Evolutionary conservation across 495 filamentous ascomycete genomes (phyloP), one percentile per base, ranked within the genome.

Genomic region (Aspergillus incahuasiensis): DNA sequence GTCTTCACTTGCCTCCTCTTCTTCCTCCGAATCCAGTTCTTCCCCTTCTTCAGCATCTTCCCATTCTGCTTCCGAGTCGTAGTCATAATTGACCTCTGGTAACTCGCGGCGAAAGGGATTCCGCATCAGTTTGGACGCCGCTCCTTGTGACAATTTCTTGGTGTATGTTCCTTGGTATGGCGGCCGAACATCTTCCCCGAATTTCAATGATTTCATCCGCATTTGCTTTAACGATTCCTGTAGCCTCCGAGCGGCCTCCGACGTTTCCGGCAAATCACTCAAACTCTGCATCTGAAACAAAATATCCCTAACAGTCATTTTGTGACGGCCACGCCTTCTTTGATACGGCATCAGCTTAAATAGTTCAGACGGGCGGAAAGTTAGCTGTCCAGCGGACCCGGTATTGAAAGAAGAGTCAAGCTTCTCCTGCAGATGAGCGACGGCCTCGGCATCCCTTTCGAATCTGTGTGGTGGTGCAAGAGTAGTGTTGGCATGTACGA

Each of bases 1-100:
- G 9, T 79, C 79, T 8, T 80, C 77, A 45, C 74, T 77, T 6
- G 50, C 69, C n/a, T 75, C 74, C 6, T 96, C 92, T 41, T 95
- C 91, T 19, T 88, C 88, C 51, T 92, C 87, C 0, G 84, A 87
- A 53, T 83, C 82, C 5, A 89, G 68, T 41, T 91, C 86, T 61
- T 91, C 89, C 47, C 86, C 90, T 63, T 94, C 90, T 48, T 88
- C 88, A 2, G 84, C 82, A 61, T 87, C 85, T 58, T 90, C 87
- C 90, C 94, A 98, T 70, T 97, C 95, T 0, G 87, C 92, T 67
- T 99, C 94, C 0, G 92, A 97, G 63, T 97, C 94, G 62, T 97
- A 96, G 57, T 94, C 91, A 67, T 99, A 97, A 63, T 95, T 77
- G n/a, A 84, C 78, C 3, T 86, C 78, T 3, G 87, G 84, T 6